Conservation (phyloP, 31 red algal genomes). For the Endocladia muricata region DNA sequence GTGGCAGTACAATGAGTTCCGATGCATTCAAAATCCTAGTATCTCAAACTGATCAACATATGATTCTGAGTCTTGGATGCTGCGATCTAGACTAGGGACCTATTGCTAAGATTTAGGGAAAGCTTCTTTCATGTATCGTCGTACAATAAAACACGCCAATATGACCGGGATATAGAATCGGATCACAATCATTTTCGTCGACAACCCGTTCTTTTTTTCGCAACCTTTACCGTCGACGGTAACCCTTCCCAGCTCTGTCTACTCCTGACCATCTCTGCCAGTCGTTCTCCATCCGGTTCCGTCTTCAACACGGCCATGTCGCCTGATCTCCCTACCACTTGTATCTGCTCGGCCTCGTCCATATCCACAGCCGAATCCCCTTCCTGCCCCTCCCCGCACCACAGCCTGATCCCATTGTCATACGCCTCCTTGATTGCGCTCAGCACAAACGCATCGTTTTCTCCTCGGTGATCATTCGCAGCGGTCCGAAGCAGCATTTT, state of each 20-base stretch:
- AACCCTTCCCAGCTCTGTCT: neutral
- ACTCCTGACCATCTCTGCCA: neutral
- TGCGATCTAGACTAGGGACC: too few species aligned
- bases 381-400: neutral
- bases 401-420: neutral
- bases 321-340: neutral
- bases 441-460: neutral
- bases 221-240: neutral
- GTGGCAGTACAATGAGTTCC: too few species aligned
- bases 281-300: neutral
- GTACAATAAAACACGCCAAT: too few species aligned
- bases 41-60: too few species aligned
- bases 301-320: neutral
- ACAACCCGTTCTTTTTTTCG: too few species aligned
- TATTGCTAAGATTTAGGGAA: too few species aligned
- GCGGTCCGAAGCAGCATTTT: neutral
- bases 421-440: neutral
- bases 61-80: too few species aligned
- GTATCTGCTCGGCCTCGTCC: neutral
- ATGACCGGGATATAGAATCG: too few species aligned
- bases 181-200: too few species aligned
- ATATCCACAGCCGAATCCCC: neutral
- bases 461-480: neutral
- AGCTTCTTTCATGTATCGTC: too few species aligned
- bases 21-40: too few species aligned